Percentiles rank a stretch among this genome's conserved stretches.
These are phyloP conservation scores for Hibiscus tridactylites DNA, from an alignment of 345 rosid genomes.

Conservation along the genomic window DNA sequence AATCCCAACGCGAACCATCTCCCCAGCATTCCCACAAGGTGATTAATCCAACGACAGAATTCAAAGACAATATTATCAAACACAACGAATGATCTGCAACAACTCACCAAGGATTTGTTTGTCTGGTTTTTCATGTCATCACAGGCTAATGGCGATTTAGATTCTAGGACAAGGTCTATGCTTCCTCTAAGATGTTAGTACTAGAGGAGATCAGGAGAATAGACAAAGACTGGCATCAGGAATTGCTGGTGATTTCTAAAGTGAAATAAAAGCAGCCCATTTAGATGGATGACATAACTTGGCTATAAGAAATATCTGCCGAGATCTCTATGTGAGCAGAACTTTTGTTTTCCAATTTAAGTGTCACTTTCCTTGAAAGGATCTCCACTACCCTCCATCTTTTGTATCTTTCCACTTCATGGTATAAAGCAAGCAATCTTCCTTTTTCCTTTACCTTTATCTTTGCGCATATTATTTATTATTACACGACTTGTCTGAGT, in stretches of 20 bases:
- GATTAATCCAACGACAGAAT: not conserved
- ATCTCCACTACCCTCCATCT: not conserved
- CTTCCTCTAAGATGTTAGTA: not conserved
- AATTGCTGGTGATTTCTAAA: not conserved
- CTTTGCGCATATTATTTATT: not conserved
- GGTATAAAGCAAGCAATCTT: not conserved
- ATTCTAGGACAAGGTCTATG: not conserved
- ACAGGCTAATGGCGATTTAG: not conserved
- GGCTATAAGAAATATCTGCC: not conserved
- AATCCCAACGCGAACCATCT: not conserved
- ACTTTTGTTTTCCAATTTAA: not conserved
- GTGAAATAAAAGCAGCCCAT: not conserved
- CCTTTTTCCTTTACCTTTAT: not conserved
- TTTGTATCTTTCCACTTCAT: not conserved
- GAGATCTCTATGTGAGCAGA: not conserved
- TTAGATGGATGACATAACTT: not conserved
- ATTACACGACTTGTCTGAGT: not conserved
- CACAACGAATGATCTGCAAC: not conserved
- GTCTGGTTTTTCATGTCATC: not conserved
- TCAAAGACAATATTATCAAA: not conserved
- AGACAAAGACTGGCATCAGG: not conserved
- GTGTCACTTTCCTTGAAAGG: slow-evolving; percentile 2
- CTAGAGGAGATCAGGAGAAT: too few species aligned
- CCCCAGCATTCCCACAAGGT: not conserved
- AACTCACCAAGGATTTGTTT: not conserved